Evolutionary conservation across 306 rosid species (phyloP).

Genomic region (Senna tora): DNA sequence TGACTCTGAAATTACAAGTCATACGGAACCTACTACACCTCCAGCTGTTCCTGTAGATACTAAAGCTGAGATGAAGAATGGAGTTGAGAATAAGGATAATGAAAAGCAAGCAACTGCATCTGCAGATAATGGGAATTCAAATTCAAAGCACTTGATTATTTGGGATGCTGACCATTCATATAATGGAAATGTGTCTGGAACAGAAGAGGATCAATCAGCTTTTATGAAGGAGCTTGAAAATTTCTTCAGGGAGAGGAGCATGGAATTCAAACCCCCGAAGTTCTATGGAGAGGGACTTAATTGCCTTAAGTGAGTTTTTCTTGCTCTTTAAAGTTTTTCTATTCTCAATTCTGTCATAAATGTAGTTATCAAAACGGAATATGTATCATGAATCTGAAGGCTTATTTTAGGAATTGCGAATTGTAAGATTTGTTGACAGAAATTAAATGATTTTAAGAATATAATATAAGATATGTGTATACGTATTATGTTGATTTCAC

Average conservation of each 20-base stretch:
- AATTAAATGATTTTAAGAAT: no score
- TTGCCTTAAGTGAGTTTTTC: slow-evolving; percentile 85
- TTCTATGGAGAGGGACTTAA: slow-evolving; percentile 95
- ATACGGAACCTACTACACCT: slow-evolving; percentile 42
- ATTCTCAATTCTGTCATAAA: no score
- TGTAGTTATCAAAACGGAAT: no score
- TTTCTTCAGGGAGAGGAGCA: slow-evolving; percentile 85
- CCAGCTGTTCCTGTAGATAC: slow-evolving; percentile 47
- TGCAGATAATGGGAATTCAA: slow-evolving; percentile 59
- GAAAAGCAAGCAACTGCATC: slow-evolving; percentile 54
- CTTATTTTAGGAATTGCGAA: no score
- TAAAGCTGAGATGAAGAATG: slow-evolving; percentile 43
- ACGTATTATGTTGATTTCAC: no score
- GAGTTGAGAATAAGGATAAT: slow-evolving; percentile 44
- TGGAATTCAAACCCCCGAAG: slow-evolving; percentile 97
- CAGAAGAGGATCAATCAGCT: slow-evolving; percentile 86
- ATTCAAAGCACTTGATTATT: slow-evolving; percentile 48
- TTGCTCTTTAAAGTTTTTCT: slow-evolving; percentile 35
- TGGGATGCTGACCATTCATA: slow-evolving; percentile 53
- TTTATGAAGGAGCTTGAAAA: slow-evolving; percentile 87
- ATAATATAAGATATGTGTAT: no score
- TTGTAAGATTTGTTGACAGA: no score
- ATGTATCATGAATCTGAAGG: no score
- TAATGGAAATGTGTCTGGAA: slow-evolving; percentile 88
- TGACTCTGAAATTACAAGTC: slow-evolving; percentile 39